Base-by-base conservation (phyloP, 1,284 basidiomycete genomes). In the Ustilago tritici region DNA sequence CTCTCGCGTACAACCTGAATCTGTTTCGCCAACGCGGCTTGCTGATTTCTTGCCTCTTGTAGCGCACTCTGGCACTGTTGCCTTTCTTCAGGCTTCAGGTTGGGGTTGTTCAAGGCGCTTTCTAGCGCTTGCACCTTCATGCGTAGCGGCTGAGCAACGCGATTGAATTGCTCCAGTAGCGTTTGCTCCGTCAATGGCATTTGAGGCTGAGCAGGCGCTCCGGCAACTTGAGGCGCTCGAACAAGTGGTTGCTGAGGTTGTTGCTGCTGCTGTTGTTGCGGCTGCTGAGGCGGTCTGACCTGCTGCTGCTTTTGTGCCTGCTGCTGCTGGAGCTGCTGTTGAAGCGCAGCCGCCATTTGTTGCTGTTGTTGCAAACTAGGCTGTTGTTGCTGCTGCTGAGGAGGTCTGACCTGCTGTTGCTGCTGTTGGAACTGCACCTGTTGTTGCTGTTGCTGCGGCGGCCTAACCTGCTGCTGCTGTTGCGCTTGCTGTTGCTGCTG, bases 121-220 rank as follows among this genome's bases (percentile, higher is more conserved):
- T 80, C 79, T 12, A 81, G 41, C 40, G 78, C 78, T 34, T 77
- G 70, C 28, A 80, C 77, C 50, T 82, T 82, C 63, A 78, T 69
- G 47, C 73, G 59, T 8, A 81, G 60, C n/a, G 80, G 79, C 28
- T 81, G 76, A 23, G 80, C 78, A 59, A 80, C 70, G 12, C 76
- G 73, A 54, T 83, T 80, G 59, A 83, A 81, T 46, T 81, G 79
- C 59, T 81, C 80, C 62, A 82, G 57, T 17, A 81, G 59, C 47
- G 76, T 75, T 14, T 77, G 76, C 63, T 83, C 79, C 17, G 70
- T 76, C n/a, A 76, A 74, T 4, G 78, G 79, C 4, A 78, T 58
- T 36, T 76, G 73, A 2, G 66, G 72, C 53, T 74, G 68, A 10
- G 32, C 64, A 28, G 61, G 57, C 31, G 54, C 63, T 41, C 66